Base-by-base conservation (phyloP, 371 early-diverging fungal species). In the Mortierella sp. region DNA sequence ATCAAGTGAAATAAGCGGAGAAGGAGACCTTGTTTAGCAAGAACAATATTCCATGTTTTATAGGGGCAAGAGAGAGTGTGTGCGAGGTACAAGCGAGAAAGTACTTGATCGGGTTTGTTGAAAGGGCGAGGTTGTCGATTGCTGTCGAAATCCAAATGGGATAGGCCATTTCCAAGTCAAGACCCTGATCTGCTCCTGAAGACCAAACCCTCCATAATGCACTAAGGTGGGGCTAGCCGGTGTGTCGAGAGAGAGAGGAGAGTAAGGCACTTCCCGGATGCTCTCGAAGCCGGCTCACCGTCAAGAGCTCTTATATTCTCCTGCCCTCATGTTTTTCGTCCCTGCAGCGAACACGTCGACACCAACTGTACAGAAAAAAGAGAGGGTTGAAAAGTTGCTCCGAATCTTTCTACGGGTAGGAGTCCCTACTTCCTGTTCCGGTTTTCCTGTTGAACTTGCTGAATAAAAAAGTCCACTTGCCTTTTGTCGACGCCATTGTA, bases 401-500 rank as follows among this genome's bases (percentile, higher is more conserved):
- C 61, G 61, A 61, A 22, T 39, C 34, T 31, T 34, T 34, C 31
- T 29, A 58, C 58, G 34, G 5, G 22, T 34, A 31, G n/a, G n/a
- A n/a, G 4, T 19, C 4, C 5, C 14, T 34, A 19, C 34, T 55
- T 19, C 22, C 55, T 34, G 34, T 9, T 19, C 58, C 22, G 16
- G 6, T 8, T 10, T 45, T 0, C 26, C 9, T 45, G 26, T 14
- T 34, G 24, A 43, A 16, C 37, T 40, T 41, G 16, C 8, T 58
- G 58, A 13, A 34, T 31, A n/a, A n/a, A n/a, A n/a, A n/a, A n/a
- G n/a, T n/a, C n/a, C 19, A 72, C 80, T 79, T 78, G 79, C 86
- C 85, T 85, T 79, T 73, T 80, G 66, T 85, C 85, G 16, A 77
- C 79, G 11, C 66, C 40, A 16, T 40, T 75, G 68, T 85, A 86